Conservation (phyloP, 768 basidiomycete species). For the Termitomyces sp. region DNA sequence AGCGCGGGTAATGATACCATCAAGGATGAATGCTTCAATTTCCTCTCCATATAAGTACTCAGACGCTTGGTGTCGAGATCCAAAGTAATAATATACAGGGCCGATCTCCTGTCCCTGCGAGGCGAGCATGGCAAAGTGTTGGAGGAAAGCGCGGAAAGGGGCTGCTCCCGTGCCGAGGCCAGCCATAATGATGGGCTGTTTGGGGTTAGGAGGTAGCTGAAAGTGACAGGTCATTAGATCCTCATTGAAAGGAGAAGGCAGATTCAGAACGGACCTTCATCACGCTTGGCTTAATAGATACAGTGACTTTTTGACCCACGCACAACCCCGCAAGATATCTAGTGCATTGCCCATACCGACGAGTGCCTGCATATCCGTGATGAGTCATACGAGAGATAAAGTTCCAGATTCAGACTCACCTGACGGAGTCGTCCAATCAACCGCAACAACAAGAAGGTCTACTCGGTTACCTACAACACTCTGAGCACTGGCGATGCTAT, state of each 20-base stretch:
- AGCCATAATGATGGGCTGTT: constrained; percentile 95
- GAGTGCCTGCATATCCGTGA: constrained; percentile 42
- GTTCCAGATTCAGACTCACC: constrained; percentile 42
- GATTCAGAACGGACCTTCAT: constrained; percentile 71
- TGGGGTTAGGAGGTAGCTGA: constrained; percentile 76
- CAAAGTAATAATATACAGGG: constrained; percentile 97
- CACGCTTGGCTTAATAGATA: constrained; percentile 97
- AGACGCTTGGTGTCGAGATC: constrained; percentile 89
- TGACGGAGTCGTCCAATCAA: constrained; percentile 84
- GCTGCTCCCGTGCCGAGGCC: constrained; percentile 98
- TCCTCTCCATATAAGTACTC: constrained; percentile 98
- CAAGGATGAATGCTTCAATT: constrained; percentile 88
- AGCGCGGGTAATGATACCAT: constrained; percentile 79
- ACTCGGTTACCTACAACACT: constrained; percentile 93
- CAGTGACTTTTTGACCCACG: constrained; percentile 89
- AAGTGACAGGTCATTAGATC: neutral
- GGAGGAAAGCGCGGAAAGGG: constrained; percentile 98
- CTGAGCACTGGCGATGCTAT: constrained; percentile 96
- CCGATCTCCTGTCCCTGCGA: constrained; percentile 77
- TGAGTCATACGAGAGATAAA: constrained; percentile 1
- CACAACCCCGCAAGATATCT: constrained; percentile 84
- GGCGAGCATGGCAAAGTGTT: constrained; percentile 83
- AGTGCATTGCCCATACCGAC: constrained; percentile 91
- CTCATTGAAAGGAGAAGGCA: neutral
- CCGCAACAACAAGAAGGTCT: constrained; percentile 92